Evolutionary conservation across 352 stramenopile genomes (phyloP), one percentile per base, ranked within the genome.

Genomic region (Phytophthora ramorum): DNA sequence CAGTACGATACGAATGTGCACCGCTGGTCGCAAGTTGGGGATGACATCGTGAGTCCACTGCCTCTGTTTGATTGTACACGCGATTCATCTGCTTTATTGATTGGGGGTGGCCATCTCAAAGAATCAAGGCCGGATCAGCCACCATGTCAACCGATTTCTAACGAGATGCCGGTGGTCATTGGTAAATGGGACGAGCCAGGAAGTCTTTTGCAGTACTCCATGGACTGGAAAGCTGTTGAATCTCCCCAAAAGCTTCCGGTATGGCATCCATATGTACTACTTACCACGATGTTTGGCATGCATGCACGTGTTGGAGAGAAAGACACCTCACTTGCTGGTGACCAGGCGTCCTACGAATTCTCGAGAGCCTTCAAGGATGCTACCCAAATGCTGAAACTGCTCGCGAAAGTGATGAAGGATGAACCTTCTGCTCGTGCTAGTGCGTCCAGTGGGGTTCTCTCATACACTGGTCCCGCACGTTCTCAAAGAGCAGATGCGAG

Each of bases 271-370:
- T 96, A 91, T 24, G 86, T 93, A 14, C 67, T 96, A 17, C 63
- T 96, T 8, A 94, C 87, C 26, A 96, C 87, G 30, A 72, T 96
- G 10, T 96, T 93, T 46, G 87, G 87, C 3, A 90, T 96, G 82
- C 84, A 93, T 53, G 85, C 87, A 8, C 85, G 85, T 53, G 87
- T 95, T 45, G 87, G 85, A 22, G 69, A 92, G 20, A 92, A 90
- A 56, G 76, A 93, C 64, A 93, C 85, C 9, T 77, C 69, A 38
- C 75, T 96, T 47, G 85, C 84, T n/a, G 78, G 71, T 28, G 87
- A 96, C 44, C 57, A 64, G 12, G 78, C 81, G 0, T 58, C 75
- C 9, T 92, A 85, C 44, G 77, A 85, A 48, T 93, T 94, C 57
- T 87, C 79, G 0, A 79, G 83, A 41, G 84, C 81, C 12, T 91